Evolutionary conservation across 1,284 basidiomycete species (phyloP), one percentile per base, ranked within the genome.

Genomic region (Ustilago curta): DNA sequence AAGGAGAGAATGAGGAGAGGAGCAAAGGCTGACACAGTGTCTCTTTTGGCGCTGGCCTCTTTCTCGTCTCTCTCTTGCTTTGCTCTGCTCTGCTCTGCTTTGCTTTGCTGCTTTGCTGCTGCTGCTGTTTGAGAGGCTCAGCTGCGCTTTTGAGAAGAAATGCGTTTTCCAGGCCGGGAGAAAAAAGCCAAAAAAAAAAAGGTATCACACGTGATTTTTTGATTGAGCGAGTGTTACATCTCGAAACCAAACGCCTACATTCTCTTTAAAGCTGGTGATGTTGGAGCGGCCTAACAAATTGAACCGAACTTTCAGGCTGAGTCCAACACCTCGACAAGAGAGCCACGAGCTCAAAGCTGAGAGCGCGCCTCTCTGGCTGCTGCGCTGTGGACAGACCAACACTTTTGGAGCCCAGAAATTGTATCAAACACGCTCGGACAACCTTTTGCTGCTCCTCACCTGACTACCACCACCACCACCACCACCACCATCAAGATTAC

Each of bases 351-450:
- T 23, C 9, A 51, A 40, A 51, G 57, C 49, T n/a, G 49, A 40
- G 49, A 43, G 54, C 23, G 40, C 12, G 23, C 21, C 7, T 1
- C 6, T 18, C 8, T n/a, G 11, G 39, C 42, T 29, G 23, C 54
- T 56, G 55, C 18, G 48, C 48, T 50, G 32, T 44, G 43, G 8
- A 60, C 59, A 60, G 43, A 60, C 59, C 59, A 60, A 60, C 59
- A 60, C 59, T 53, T 48, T 53, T 43, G 25, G 16, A 37, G 35
- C 14, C 32, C 3, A 35, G 29, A 4, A 31, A n/a, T n/a, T 31
- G 29, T 2, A 37, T 16, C 35, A 16, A 37, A 54, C 50, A 37
- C 50, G 40, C 19, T n/a, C 40, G 23, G 37, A 43, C 21, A 27
- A 25, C 39, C 7, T 11, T 35, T 23, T 53, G 25, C 49, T 45